phyloP scores from a whole-genome alignment of 2,329 filamentous ascomycete species.

The Colletotrichum sp. region DNA sequence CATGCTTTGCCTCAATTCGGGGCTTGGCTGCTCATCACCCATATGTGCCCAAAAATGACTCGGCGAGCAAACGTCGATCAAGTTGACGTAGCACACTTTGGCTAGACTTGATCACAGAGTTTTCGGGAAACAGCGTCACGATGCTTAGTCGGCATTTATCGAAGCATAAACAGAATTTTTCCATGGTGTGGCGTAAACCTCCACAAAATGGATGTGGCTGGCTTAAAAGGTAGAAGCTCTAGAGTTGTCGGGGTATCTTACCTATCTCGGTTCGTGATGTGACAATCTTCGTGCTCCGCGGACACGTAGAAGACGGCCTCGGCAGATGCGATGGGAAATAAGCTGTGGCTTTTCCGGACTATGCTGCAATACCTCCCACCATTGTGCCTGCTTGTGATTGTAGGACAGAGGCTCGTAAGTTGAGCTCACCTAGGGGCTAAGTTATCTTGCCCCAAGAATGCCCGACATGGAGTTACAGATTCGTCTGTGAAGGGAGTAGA shows the following conservation, averaged over 20 bases:
- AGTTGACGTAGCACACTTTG: neutral
- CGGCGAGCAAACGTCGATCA: neutral
- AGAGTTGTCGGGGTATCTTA: neutral
- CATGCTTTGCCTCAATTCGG: neutral
- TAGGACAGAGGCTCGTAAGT: neutral
- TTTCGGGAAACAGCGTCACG: neutral
- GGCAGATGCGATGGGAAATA: neutral
- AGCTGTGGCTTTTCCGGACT: neutral
- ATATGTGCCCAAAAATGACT: neutral
- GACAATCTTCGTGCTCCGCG: neutral
- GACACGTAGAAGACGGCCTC: neutral
- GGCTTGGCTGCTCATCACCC: neutral
- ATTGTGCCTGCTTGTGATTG: neutral
- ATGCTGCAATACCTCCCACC: rapidly evolving
- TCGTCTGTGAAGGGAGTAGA: neutral
- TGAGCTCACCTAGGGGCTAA: rapidly evolving
- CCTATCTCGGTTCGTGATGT: neutral
- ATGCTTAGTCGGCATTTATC: too few relatives aligned
- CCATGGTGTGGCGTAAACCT: too few relatives aligned
- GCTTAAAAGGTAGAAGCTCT: too few relatives aligned
- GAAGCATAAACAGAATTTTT: too few relatives aligned
- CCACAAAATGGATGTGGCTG: too few relatives aligned
- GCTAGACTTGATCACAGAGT: neutral
- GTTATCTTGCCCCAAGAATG: neutral
- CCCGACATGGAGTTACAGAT: neutral